Conservation (phyloP, 2,329 filamentous ascomycete genomes). For the Spiromastix sp. region DNA sequence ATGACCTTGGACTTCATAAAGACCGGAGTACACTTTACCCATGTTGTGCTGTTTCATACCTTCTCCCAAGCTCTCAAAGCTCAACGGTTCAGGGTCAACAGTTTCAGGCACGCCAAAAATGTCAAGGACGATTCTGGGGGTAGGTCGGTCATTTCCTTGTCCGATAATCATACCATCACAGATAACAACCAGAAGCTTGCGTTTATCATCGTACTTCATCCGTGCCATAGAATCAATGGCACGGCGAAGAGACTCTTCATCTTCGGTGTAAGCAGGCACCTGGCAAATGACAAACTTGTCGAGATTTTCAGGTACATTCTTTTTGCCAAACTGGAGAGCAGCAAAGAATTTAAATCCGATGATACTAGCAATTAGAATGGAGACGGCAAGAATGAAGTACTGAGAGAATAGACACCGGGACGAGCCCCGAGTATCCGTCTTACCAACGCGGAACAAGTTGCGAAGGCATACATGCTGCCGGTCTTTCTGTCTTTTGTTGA, state of each 20-base stretch:
- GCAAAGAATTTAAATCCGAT: slow-evolving; percentile 96
- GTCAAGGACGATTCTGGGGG: slow-evolving; percentile 89
- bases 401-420: slow-evolving; percentile 73
- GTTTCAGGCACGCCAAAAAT: slow-evolving; percentile 91
- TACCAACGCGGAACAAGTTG: slow-evolving; percentile 89
- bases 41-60: slow-evolving; percentile 98
- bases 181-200: slow-evolving; percentile 83
- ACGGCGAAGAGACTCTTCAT: slow-evolving; percentile 92
- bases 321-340: slow-evolving; percentile 83
- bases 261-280: slow-evolving; percentile 95
- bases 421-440: slow-evolving; percentile 85
- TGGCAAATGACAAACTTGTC: slow-evolving; percentile 99
- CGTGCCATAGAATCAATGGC: slow-evolving; percentile 92
- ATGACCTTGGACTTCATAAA: slow-evolving; percentile 96
- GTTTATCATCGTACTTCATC: slow-evolving; percentile 97
- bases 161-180: slow-evolving; percentile 99
- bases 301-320: slow-evolving; percentile 87
- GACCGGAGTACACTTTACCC: slow-evolving; percentile 95
- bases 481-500: slow-evolving; percentile 47
- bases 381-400: slow-evolving; percentile 81
- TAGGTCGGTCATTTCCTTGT: slow-evolving; percentile 92
- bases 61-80: slow-evolving; percentile 92
- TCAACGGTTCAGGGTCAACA: slow-evolving; percentile 88
- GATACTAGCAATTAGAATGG: slow-evolving; percentile 66
- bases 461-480: slow-evolving; percentile 79